phyloP scores from a whole-genome alignment of 2,329 filamentous ascomycete genomes.

The Xylariomycetidae sp. region DNA sequence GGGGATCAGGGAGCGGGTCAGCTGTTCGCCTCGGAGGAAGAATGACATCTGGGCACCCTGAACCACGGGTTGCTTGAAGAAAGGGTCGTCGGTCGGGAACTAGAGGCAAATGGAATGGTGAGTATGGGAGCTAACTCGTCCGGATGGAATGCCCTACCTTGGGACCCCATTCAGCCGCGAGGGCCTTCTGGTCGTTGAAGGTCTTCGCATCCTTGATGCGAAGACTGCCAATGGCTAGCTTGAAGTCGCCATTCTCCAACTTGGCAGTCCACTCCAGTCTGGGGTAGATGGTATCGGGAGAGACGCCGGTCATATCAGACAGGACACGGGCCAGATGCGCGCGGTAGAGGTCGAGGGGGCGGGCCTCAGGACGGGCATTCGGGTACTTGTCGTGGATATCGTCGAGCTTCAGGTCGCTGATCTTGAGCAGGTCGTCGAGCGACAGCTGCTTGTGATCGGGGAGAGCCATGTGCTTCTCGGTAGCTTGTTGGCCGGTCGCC shows the following conservation, averaged over 20 bases:
- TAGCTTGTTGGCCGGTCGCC: no score
- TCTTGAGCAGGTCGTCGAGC: conserved; percentile 3
- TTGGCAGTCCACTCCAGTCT: conserved; percentile 72
- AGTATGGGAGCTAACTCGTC: conserved; percentile 5
- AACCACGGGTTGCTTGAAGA: conserved; percentile 64
- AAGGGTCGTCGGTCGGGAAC: conserved; percentile 41
- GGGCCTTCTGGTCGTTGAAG: no score
- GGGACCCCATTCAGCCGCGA: conserved; percentile 55
- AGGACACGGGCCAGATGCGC: conserved; percentile 68
- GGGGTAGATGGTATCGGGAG: conserved; percentile 64
- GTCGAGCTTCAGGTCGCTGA: conserved; percentile 25
- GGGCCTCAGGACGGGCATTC: conserved; percentile 59
- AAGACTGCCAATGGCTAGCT: conserved; percentile 73
- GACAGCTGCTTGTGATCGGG: no score
- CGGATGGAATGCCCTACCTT: conserved; percentile 38
- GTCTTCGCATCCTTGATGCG: conserved; percentile 68
- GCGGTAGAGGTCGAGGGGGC: conserved; percentile 75
- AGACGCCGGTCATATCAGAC: conserved; percentile 62
- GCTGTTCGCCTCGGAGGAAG: conserved; percentile 67
- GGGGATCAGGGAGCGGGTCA: conserved; percentile 62
- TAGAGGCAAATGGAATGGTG: conserved; percentile 25
- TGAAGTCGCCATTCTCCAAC: conserved; percentile 76
- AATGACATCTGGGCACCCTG: conserved; percentile 69
- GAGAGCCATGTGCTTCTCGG: no score
- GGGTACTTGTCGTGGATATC: conserved; percentile 37